Base-by-base conservation (phyloP, 345 rosid genomes). In the Mangifera indica region DNA sequence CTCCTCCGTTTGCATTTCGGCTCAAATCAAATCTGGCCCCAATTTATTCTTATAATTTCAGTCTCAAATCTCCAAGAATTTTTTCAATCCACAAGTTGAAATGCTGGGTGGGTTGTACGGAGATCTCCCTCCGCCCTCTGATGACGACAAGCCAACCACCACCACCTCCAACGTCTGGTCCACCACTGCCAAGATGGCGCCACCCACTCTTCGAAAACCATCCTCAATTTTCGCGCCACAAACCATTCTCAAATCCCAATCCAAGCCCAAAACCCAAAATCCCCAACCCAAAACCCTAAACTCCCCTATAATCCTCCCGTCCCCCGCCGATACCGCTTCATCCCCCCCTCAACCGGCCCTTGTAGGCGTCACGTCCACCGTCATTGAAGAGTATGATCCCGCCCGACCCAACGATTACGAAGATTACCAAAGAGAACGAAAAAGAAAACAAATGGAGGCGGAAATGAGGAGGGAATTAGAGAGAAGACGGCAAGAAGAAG, bases 61-160 rank as follows among this genome's bases (percentile, higher is more conserved):
- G 10, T 68, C 10, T 32, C 2, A 69, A 24, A 3, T 69, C 7
- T 13, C 66, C 20, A 11, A 26, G 10, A 15, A 20, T 42, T 69
- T 24, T 7, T 22, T 13, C 24, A 4, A 4, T 5, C n/a, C 55
- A 58, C 60, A 60, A 10, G 57, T 49, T 4, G 5, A 76, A 44
- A 94, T 92, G 98, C 85, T 92, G 0, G 99, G 98, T 17, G 99
- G 99, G 11, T 81, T 95, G 77, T 95, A 95, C 79, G 98, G 98
- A 18, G 99, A 92, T 56, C 97, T 95, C 12, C 98, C 99, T 68
- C 99, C 99, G 14, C 99, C 99, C 18, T 83, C 96, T 10, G 97
- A 87, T 58, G 98, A 92, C 60, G 97, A 90, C 53, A 92, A 94
- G 64, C 82, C 96, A 49, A 76, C 77, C 24, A 73, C 81, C 46